These are phyloP conservation scores for Septoria linicola DNA, from an alignment of 2,329 filamentous ascomycete genomes.

Conservation along the genomic window DNA sequence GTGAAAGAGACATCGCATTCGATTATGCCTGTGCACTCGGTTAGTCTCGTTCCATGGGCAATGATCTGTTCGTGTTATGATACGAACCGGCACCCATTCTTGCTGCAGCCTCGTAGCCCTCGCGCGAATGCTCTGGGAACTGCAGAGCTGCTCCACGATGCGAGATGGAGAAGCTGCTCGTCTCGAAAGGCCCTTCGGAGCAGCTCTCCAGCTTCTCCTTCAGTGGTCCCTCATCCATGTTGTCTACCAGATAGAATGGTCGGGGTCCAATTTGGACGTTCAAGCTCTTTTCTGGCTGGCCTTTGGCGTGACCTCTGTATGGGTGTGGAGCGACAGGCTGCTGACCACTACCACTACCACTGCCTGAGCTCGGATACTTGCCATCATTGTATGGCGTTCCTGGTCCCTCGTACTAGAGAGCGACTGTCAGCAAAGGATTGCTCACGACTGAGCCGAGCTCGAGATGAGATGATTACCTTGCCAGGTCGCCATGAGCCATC, in stretches of 20 bases:
- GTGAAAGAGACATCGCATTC: constrained; percentile 70
- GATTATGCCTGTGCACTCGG: constrained; percentile 44
- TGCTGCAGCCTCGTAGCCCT: constrained; percentile 61
- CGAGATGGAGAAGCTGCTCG: constrained; percentile 59
- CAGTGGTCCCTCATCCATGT: constrained; percentile 60
- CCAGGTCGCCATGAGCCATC: constrained; percentile 3
- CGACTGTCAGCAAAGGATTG: no score
- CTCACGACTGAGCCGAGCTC: neutral
- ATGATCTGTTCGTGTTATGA: neutral
- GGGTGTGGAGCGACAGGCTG: constrained; percentile 5
- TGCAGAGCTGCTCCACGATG: constrained; percentile 62
- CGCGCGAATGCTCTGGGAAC: constrained; percentile 63
- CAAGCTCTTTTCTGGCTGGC: constrained; percentile 14
- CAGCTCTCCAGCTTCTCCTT: constrained; percentile 62
- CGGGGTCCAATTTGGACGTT: constrained; percentile 61
- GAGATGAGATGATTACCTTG: neutral
- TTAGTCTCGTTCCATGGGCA: no score
- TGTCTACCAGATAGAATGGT: constrained; percentile 63
- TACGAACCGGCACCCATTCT: constrained; percentile 61
- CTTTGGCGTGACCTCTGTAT: constrained; percentile 7
- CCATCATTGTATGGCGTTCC: constrained; percentile 10
- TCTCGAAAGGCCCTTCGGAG: constrained; percentile 54
- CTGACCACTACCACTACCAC: neutral
- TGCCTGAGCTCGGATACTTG: neutral
- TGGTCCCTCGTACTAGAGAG: constrained; percentile 2